Percentiles rank a stretch among this genome's conserved stretches.
Conservation (phyloP, 441 rosid species). For the Rhodomyrtus psidioides region DNA sequence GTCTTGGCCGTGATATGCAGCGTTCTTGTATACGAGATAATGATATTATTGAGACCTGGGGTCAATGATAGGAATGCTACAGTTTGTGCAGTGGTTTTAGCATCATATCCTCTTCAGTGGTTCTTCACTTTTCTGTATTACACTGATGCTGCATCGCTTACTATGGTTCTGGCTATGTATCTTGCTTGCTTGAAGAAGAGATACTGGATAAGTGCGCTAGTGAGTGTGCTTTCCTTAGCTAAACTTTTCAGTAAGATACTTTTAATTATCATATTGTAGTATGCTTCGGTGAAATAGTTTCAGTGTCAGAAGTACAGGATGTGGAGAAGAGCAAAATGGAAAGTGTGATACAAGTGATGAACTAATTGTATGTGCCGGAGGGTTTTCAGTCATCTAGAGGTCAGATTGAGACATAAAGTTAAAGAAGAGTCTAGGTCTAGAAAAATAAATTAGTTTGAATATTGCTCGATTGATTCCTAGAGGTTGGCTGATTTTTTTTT, state of each 20-base stretch:
- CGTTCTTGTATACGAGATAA: conserved; percentile 57
- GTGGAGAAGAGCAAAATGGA: background rate
- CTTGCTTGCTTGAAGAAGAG: conserved; percentile 72
- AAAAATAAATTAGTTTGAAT: background rate
- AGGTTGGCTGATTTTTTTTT: background rate
- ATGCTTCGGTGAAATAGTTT: background rate
- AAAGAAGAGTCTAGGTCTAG: background rate
- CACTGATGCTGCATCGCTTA: conserved; percentile 88
- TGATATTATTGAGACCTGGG: conserved; percentile 47
- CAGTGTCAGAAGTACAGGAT: background rate
- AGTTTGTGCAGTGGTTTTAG: conserved; percentile 41
- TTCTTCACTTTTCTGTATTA: conserved; percentile 93
- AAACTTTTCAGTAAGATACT: background rate
- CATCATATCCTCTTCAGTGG: conserved; percentile 88
- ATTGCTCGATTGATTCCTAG: background rate
- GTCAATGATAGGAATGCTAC: conserved; percentile 55
- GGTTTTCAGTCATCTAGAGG: background rate
- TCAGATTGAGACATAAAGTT: background rate
- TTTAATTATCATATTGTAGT: background rate
- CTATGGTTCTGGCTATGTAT: conserved; percentile 82
- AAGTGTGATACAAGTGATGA: background rate
- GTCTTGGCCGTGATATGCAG: conserved; percentile 69
- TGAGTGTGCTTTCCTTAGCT: conserved; percentile 17
- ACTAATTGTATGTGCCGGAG: background rate
- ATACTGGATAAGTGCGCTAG: conserved; percentile 72